phyloP scores from a whole-genome alignment of 75 land plant genomes.

The Gnetum montanum region DNA sequence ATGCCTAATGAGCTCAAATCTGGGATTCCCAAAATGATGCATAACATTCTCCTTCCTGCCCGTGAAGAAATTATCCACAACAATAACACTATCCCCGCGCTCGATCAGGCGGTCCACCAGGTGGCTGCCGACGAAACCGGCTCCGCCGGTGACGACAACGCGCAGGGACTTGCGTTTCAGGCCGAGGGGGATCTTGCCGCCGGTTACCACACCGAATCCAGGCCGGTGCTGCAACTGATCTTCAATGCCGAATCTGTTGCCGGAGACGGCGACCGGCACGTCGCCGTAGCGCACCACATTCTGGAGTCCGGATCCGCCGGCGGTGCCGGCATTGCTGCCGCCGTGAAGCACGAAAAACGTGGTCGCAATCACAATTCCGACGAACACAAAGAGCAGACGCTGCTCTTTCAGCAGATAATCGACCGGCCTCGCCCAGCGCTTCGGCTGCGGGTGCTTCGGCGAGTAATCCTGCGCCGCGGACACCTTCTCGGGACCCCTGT shows the following conservation, averaged over 20 bases:
- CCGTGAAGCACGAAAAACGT: slow-evolving; percentile 45
- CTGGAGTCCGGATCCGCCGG: too few species aligned
- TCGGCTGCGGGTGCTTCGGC: slow-evolving; percentile 25
- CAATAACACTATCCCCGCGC: slow-evolving; percentile 92
- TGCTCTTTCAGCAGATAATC: slow-evolving; percentile 77
- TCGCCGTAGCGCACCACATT: neutral
- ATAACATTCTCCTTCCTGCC: slow-evolving; percentile 94
- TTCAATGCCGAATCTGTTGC: too few species aligned
- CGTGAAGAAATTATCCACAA: slow-evolving; percentile 94
- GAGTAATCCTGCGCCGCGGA: slow-evolving; percentile 15
- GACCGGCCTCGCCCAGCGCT: slow-evolving; percentile 23
- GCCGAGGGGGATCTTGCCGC: slow-evolving; percentile 77
- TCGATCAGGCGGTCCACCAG: slow-evolving; percentile 82
- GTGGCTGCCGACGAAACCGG: slow-evolving; percentile 93
- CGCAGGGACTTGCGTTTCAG: slow-evolving; percentile 67
- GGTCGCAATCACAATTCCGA: slow-evolving; percentile 68
- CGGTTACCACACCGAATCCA: neutral
- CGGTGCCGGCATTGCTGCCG: neutral
- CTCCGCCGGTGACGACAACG: slow-evolving; percentile 90
- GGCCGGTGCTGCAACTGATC: neutral
- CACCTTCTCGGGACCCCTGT: slow-evolving; percentile 23
- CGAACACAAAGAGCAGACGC: slow-evolving; percentile 61
- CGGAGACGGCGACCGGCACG: neutral
- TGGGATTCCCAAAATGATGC: slow-evolving; percentile 89
- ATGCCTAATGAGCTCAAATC: slow-evolving; percentile 88